Evolutionary conservation across 345 rosid genomes (phyloP).

Genomic region (Xanthoceras sorbifolium): DNA sequence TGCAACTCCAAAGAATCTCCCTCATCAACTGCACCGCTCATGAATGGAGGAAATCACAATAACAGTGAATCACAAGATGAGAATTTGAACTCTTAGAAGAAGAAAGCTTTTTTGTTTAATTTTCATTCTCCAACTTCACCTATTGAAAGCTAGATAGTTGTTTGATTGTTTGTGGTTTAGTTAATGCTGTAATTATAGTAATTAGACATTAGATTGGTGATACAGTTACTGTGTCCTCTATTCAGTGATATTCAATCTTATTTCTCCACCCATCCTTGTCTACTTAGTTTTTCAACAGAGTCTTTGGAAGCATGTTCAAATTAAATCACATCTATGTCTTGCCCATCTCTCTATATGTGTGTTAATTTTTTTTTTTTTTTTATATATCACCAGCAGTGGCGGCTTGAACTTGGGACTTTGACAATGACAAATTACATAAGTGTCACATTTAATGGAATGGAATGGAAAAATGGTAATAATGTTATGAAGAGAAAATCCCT

Average conservation of each 20-base stretch:
- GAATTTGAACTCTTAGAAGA: slow-evolving; percentile 11
- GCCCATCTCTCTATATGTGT: too few species aligned
- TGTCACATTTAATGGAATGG: too few species aligned
- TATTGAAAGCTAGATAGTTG: neutral
- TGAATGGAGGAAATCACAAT: slow-evolving; percentile 23
- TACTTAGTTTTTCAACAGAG: too few species aligned
- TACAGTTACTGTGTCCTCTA: neutral
- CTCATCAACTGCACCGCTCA: slow-evolving; percentile 16
- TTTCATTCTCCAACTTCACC: neutral
- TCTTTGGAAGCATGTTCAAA: too few species aligned
- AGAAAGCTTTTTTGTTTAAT: neutral
- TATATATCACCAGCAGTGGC: too few species aligned
- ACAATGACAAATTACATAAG: too few species aligned
- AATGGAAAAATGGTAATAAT: too few species aligned
- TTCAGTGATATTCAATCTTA: neutral
- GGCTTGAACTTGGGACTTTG: too few species aligned
- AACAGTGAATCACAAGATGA: slow-evolving; percentile 19
- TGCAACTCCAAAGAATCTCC: slow-evolving; percentile 21
- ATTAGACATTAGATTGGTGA: slow-evolving; percentile 4
- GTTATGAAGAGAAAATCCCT: too few species aligned
- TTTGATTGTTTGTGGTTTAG: slow-evolving; percentile 14
- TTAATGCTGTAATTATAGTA: neutral
- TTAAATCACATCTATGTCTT: too few species aligned
- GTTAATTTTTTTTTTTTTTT: too few species aligned
- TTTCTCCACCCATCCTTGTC: neutral